phyloP scores from a whole-genome alignment of 1,284 basidiomycete species.

The Gymnopus androsaceus region DNA sequence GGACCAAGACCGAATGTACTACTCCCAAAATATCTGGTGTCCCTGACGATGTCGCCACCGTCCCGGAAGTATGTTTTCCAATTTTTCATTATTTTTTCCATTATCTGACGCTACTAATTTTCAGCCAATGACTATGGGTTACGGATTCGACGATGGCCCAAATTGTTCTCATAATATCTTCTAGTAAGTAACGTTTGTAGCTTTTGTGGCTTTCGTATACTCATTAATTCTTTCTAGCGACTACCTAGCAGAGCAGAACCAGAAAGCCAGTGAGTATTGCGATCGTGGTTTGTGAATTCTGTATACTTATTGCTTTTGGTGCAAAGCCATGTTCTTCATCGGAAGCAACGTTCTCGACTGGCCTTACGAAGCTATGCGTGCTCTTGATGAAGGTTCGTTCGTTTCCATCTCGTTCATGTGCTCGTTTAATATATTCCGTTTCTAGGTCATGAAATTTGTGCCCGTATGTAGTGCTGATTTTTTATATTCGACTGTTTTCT shows the following conservation, averaged over 20 bases:
- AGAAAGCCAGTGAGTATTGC: too few species aligned
- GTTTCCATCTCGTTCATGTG: too few species aligned
- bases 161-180: slow-evolving; percentile 69
- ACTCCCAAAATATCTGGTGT: slow-evolving; percentile 48
- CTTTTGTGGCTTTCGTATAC: background rate
- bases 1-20: slow-evolving; percentile 61
- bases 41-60: slow-evolving; percentile 55
- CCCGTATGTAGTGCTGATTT: slow-evolving; percentile 42
- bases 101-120: background rate
- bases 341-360: slow-evolving; percentile 78
- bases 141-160: slow-evolving; percentile 72
- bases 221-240: too few species aligned
- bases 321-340: slow-evolving; percentile 70
- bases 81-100: background rate
- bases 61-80: slow-evolving; percentile 52
- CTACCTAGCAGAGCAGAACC: too few species aligned
- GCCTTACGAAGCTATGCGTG: slow-evolving; percentile 70
- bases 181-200: slow-evolving; percentile 40
- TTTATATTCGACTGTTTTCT: background rate
- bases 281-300: background rate
- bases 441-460: slow-evolving; percentile 62
- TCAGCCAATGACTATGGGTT: slow-evolving; percentile 62
- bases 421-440: too few species aligned
- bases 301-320: background rate
- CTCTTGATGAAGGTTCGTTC: slow-evolving; percentile 50